Evolutionary conservation across 1,139 yeast species (phyloP), one percentile per base, ranked within the genome.

Genomic region (Geotrichum klebahnii): DNA sequence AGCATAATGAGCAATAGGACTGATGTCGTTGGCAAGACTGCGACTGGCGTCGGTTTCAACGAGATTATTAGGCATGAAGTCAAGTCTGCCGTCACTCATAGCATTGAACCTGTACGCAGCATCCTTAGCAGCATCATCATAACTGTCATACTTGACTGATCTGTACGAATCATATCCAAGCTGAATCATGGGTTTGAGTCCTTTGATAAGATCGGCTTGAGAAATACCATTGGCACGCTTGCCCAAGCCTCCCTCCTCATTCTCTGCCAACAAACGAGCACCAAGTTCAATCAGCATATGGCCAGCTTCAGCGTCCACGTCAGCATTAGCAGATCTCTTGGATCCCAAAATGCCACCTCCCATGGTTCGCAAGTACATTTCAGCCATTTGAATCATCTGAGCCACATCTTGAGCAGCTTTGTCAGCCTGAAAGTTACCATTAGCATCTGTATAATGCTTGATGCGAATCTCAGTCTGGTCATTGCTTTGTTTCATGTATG

Each of bases 201-300:
- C 50, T 34, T 34, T 40, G 19, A 40, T 43, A 22, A 46, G 31
- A 34, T 46, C 50, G 8, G 24, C 36, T 17, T 46, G 50, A 34
- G 42, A 23, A 28, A 44, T 43, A 1, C n/a, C n/a, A 35, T n/a
- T 3, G 36, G 17, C 26, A n/a, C 50, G 45, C 33, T 23, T 40
- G 36, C 23, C 29, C 14, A 46, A 14, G 10, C n/a, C 19, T 10
- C 12, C 29, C 9, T 29, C 48, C 16, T 34, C 47, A 9, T 28
- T 20, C 43, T 14, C 20, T 12, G 26, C 37, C 29, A 45, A n/a
- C 37, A 31, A 32, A 16, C 46, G 39, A 22, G 46, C 39, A 14
- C 37, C 39, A 10, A 42, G 19, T 17, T 42, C 37, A 6, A 19
- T 29, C n/a, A 29, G 24, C 28, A 10, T 42, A 37, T 32, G 37